Conservation (phyloP, 1,284 basidiomycete genomes). For the Tilletia walkeri region DNA sequence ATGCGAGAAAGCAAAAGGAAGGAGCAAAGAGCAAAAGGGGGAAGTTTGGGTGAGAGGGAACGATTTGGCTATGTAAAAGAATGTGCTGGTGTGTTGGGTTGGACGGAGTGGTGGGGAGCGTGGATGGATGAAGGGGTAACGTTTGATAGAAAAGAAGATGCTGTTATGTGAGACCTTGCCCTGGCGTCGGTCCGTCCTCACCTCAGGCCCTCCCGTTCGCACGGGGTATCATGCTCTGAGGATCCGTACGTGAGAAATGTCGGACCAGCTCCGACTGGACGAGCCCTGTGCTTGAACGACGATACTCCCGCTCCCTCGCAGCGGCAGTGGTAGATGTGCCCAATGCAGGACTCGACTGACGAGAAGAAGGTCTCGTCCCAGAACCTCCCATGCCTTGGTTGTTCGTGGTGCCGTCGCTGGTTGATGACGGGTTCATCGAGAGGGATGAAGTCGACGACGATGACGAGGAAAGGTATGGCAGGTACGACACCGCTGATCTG, state of each 20-base stretch:
- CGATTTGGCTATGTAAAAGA: too few relatives aligned
- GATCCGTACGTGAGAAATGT: slow-evolving; percentile 3
- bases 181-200: too few relatives aligned
- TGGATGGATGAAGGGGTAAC: too few relatives aligned
- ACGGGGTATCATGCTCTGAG: slow-evolving; percentile 5
- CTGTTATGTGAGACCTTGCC: too few relatives aligned
- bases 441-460: not conserved
- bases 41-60: not conserved
- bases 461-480: not conserved
- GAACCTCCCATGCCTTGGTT: too few relatives aligned
- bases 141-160: too few relatives aligned
- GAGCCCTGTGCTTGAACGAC: not conserved
- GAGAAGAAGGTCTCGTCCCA: too few relatives aligned
- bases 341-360: too few relatives aligned
- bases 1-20: not conserved
- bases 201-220: not conserved
- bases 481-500: not conserved
- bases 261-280: slow-evolving; percentile 2
- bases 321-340: not conserved
- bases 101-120: too few relatives aligned
- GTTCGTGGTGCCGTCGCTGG: not conserved
- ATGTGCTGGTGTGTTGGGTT: too few relatives aligned
- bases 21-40: not conserved
- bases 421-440: not conserved
- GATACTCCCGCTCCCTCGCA: not conserved